Percentiles rank a stretch among this genome's conserved stretches.
These are phyloP conservation scores for Poterioochromonas sp. DNA, from an alignment of 352 stramenopile species.

Conservation along the genomic window DNA sequence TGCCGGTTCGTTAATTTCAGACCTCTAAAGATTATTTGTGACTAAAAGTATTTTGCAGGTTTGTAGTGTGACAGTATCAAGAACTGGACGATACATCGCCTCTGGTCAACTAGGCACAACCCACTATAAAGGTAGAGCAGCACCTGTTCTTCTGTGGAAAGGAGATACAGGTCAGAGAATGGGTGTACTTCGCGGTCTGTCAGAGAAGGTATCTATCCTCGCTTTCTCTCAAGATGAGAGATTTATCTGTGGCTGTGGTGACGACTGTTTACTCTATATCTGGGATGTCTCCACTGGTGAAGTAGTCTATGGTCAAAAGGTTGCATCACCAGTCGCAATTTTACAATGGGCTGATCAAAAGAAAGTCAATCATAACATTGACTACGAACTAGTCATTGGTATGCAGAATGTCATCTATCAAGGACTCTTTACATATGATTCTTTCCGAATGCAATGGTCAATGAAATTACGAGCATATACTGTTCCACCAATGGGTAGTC, in stretches of 20 bases:
- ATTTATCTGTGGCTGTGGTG: slow-evolving; percentile 45
- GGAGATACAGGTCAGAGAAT: slow-evolving; percentile 28
- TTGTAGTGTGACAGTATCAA: slow-evolving; percentile 41
- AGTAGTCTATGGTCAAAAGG: slow-evolving; percentile 42
- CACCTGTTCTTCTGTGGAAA: slow-evolving; percentile 49
- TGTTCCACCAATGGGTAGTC: background rate
- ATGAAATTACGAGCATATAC: background rate
- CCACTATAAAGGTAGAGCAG: slow-evolving; percentile 40
- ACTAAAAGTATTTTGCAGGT: slow-evolving; percentile 24
- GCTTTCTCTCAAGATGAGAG: slow-evolving; percentile 46
- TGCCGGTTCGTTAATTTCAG: slow-evolving; percentile 21
- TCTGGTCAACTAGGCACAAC: slow-evolving; percentile 45
- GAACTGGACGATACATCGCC: slow-evolving; percentile 40
- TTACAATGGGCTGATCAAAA: slow-evolving; percentile 3
- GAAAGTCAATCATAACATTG: background rate
- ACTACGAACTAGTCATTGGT: slow-evolving; percentile 18
- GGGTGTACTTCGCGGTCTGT: slow-evolving; percentile 42
- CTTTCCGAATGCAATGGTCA: slow-evolving; percentile 22
- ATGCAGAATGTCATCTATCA: background rate
- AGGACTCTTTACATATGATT: slow-evolving; percentile 26
- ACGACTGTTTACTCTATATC: slow-evolving; percentile 45
- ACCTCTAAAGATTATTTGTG: background rate
- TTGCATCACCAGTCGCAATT: background rate
- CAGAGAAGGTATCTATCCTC: slow-evolving; percentile 38
- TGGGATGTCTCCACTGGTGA: slow-evolving; percentile 50